Evolutionary conservation across 2,329 filamentous ascomycete genomes (phyloP), one percentile per base, ranked within the genome.

Genomic region (Gyromitra esculenta): DNA sequence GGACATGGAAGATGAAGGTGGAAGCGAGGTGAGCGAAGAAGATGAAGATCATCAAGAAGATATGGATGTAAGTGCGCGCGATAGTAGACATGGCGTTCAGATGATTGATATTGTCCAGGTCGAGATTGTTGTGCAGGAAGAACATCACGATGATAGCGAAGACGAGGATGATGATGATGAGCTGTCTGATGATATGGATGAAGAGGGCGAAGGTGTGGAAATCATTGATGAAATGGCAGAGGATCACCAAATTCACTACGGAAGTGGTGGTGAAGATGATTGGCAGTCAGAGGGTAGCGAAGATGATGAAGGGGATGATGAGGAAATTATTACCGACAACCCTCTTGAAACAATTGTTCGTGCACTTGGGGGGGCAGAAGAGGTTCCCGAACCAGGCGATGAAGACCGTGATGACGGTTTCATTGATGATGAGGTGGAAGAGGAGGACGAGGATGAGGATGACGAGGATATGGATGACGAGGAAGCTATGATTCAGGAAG

Each of bases 21-120:
- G 63, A 56, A 81, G 92, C 96, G 80, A 91, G 95, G 90, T 97
- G 74, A 97, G 94, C 81, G 95, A 96, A 75, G 93, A 96, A 77
- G 87, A 92, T 78, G 93, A 96, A 73, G 92, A 92, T 37, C 69
- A 73, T 43, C 78, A 78, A 21, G 78, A 80, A 68, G 77, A 79
- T 59, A 81, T 81, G 80, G 80, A 79, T 79, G 80, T 81, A 75
- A 78, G 80, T 79, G 59, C 15, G 9, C 41, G 50, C 21, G 21
- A 31, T 54, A 59, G 73, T 69, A 68, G 50, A 54, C 39, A 62
- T 73, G 31, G 31, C 35, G 39, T 54, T 66, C 60, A 52, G 62
- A 56, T 60, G 45, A 69, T 69, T 77, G 60, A 73, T 57, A 71
- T 75, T 45, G 86, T 90, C 13, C 81, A 84, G 69, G 88, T 91